Conservation (phyloP, 306 rosid species). For the Prunus salicina region DNA sequence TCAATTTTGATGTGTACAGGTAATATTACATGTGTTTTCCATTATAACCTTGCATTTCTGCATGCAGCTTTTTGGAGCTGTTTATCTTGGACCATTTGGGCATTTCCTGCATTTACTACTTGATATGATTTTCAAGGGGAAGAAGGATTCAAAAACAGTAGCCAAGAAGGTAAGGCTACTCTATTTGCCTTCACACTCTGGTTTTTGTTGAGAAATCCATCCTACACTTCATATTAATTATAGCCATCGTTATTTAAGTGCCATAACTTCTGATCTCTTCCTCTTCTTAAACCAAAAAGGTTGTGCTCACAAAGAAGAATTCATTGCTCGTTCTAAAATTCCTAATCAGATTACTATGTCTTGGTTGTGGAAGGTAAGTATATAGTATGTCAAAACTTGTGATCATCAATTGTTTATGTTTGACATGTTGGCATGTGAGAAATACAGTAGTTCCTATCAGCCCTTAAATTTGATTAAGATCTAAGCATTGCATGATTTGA, state of each 20-base stretch:
- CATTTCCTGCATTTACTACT: conserved; percentile 64
- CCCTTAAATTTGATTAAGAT: neutral
- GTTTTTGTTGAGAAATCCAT: conserved; percentile 5
- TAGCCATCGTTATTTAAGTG: too few species aligned
- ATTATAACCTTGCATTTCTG: neutral
- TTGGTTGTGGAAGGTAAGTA: conserved; percentile 70
- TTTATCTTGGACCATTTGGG: conserved; percentile 91
- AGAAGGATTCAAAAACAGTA: conserved; percentile 81
- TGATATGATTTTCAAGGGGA: conserved; percentile 89
- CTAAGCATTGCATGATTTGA: neutral
- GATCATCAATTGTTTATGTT: conserved; percentile 8
- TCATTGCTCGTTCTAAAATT: neutral
- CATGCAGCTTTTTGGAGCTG: conserved; percentile 83
- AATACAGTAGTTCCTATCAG: neutral
- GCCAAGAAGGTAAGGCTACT: conserved; percentile 67
- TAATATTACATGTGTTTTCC: neutral
- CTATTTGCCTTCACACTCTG: conserved; percentile 15
- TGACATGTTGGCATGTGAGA: conserved; percentile 15
- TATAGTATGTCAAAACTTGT: conserved; percentile 15
- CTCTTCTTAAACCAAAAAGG: too few species aligned
- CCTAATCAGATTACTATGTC: conserved; percentile 45
- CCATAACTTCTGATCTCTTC: too few species aligned
- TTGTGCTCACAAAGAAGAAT: too few species aligned
- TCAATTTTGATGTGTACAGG: neutral
- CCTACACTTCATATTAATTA: too few species aligned